Percentiles rank a stretch among this genome's conserved stretches.
Conservation (phyloP, 148 eudicot species). For the Rhododendron simsii region DNA sequence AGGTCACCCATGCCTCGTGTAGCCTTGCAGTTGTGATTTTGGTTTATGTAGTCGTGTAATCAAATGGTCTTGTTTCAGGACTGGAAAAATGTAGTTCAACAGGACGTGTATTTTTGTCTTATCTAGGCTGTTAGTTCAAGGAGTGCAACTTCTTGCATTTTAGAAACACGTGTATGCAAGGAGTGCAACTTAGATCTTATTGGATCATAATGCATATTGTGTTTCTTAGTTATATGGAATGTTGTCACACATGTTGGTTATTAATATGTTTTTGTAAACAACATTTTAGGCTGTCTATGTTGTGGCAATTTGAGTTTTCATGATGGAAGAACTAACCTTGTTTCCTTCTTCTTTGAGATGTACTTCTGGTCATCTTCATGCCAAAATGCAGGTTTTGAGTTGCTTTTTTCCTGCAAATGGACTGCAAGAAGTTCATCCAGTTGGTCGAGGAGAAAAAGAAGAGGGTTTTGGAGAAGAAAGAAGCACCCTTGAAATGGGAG, state of each 20-base stretch:
- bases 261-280: background rate
- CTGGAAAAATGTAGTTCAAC: background rate
- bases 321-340: slow-evolving; percentile 82
- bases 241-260: background rate
- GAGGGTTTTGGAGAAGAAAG: slow-evolving; percentile 70
- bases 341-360: slow-evolving; percentile 96
- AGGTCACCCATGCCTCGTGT: background rate
- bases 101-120: background rate
- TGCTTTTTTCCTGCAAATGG: slow-evolving; percentile 69
- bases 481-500: slow-evolving; percentile 94
- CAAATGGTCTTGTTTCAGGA: background rate
- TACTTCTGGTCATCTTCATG: slow-evolving; percentile 91
- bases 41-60: background rate
- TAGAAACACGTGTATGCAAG: background rate
- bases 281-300: slow-evolving; percentile 1
- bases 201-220: background rate
- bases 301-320: background rate
- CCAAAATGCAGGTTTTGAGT: slow-evolving; percentile 91
- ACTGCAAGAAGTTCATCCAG: slow-evolving; percentile 90
- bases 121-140: background rate
- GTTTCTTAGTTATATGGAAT: background rate
- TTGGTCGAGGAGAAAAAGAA: slow-evolving; percentile 91
- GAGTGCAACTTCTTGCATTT: background rate
- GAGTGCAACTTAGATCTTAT: background rate
- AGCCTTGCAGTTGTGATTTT: background rate